Evolutionary conservation across 257 asterid genomes (phyloP), one percentile per base, ranked within the genome.

Genomic region (Perilla frutescens): DNA sequence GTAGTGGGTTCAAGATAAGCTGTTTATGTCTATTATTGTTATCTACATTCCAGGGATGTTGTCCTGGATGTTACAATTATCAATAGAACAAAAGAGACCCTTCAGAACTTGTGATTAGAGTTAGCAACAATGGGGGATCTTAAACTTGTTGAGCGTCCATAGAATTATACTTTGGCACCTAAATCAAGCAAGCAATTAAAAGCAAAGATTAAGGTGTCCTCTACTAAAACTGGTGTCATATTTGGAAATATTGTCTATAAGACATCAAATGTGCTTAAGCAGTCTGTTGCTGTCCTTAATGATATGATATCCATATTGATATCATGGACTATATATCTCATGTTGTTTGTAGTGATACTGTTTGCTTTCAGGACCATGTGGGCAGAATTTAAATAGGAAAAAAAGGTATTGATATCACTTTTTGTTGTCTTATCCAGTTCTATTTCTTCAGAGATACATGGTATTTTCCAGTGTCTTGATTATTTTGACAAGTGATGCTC

Each of bases 381-480:
- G n/a, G n/a, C 97, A 75, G 98, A 92, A 81, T 92, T 92, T 84
- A 97, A 92, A 81, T 92, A 97, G 98, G 98, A 92, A 79, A 92
- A 92, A 81, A 92, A 92, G 98, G 98, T 92, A 89, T 31, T 47
- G 37, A 61, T 37, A 69, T 77, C 63, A 65, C 80, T 62, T 59
- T 14, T 26, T 44, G 10, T 34, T 44, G 9, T 51, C 34, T 59
- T 75, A 68, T 73, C 45, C 37, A 56, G 47, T 48, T 36, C n/a
- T 53, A 63, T 55, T 56, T 73, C 45, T 55, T 20, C 40, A 8
- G 49, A 7, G n/a, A 43, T 72, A 8, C 71, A 39, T 40, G 62
- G 60, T 43, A n/a, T 43, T 56, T 75, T 64, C 55, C 63, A 40
- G 36, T 31, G 40, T 64, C 61, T 68, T 7, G 47, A 11, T 61